Evolutionary conservation across 177 flowering plant genomes (phyloP), one percentile per base, ranked within the genome.

Genomic region (Tripterygium wilfordii): DNA sequence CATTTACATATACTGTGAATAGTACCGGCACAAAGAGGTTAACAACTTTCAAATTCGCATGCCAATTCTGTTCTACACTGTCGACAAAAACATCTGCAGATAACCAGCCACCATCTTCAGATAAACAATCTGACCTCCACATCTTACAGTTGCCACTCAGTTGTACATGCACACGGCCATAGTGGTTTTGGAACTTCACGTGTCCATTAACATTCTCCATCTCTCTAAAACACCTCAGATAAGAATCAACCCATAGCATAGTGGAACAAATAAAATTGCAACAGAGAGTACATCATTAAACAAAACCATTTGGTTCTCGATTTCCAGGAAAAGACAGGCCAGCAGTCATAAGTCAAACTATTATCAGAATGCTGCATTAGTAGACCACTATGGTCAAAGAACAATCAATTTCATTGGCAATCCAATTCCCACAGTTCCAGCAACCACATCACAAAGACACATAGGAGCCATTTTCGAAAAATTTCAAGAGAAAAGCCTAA

Each of bases 11-110:
- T 32, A 58, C 16, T 35, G 3, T 58, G 67, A 43, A 72, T 60
- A 73, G 74, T 77, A 92, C 99, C 82, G 99, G 99, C 45, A 53
- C 97, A 81, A 74, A 89, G 36, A 92, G 65, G 58, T 92, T 79
- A 16, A 50, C 68, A 33, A 92, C 63, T 71, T 92, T 92, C 45
- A 92, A 53, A 72, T 86, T 87, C 41, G 81, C 96, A 70, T 87
- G 96, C 97, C 97, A 92, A 32, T 76, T 71, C 72, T 92, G 97
- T 74, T 89, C 97, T 51, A 75, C 25, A 54, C 24, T 76, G 64
- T 92, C 97, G 31, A 85, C 90, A 69, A 86, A 87, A 54, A 94
- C 97, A 78, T 86, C 86, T 5, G 77, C 62, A 46, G 92, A 79
- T 68, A 94, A 70, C 82, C 79, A 85, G 57, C 99, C 99, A 67